Conservation (phyloP, 2,329 filamentous ascomycete genomes). For the Diplocarpon rosae region DNA sequence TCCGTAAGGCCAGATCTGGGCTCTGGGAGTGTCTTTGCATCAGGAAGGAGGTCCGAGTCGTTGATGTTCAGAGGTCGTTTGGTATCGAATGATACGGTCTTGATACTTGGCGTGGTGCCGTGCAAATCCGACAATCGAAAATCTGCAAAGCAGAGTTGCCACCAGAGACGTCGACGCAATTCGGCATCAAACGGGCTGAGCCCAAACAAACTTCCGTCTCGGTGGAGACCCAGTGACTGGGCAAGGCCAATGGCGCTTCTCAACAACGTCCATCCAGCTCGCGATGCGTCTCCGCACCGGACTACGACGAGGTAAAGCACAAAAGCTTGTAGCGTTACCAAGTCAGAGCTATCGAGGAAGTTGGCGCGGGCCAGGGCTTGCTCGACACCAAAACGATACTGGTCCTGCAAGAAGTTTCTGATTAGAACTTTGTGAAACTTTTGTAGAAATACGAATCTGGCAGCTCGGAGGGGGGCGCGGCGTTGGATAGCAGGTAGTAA, state of each 20-base stretch:
- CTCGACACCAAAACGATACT: slow-evolving; percentile 38
- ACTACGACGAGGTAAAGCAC: slow-evolving; percentile 44
- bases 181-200: slow-evolving; percentile 42
- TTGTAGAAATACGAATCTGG: no score
- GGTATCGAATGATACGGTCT: slow-evolving; percentile 1
- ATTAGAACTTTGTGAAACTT: neutral
- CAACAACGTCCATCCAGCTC: slow-evolving; percentile 52
- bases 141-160: slow-evolving; percentile 49
- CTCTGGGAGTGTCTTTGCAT: slow-evolving; percentile 36
- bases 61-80: slow-evolving; percentile 45
- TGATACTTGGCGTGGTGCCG: slow-evolving; percentile 1
- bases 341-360: slow-evolving; percentile 47
- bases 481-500: no score
- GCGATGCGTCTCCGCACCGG: slow-evolving; percentile 38
- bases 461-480: no score
- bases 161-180: slow-evolving; percentile 50
- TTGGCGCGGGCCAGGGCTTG: slow-evolving; percentile 50
- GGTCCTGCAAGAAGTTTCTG: slow-evolving; percentile 15
- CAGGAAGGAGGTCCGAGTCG: slow-evolving; percentile 38
- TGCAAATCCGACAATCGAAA: slow-evolving; percentile 36
- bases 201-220: slow-evolving; percentile 30
- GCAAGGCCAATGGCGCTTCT: slow-evolving; percentile 45
- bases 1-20: slow-evolving; percentile 44
- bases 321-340: slow-evolving; percentile 51
- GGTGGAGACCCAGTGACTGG: slow-evolving; percentile 33